Conservation (phyloP, 495 filamentous ascomycete species). For the Penicillium simplicissimum region DNA sequence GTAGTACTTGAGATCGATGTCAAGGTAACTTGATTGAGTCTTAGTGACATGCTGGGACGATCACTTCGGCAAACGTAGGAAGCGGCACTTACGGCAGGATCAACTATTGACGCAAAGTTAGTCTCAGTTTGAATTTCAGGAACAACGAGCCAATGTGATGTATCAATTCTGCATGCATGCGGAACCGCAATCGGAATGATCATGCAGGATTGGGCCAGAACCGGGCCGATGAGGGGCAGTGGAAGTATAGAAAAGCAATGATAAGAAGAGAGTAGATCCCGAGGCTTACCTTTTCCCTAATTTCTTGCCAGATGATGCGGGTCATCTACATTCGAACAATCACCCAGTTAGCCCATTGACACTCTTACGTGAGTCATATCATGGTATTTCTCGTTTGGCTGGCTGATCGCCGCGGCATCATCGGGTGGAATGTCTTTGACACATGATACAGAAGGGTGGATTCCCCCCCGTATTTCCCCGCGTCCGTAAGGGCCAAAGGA, state of each 20-base stretch:
- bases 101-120: slow-evolving; percentile 56
- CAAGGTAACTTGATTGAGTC: slow-evolving; percentile 64
- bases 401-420: slow-evolving; percentile 19
- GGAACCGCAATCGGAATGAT: slow-evolving; percentile 18
- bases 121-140: slow-evolving; percentile 11
- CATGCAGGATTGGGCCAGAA: slow-evolving; percentile 20
- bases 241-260: neutral
- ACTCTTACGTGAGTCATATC: neutral
- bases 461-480: slow-evolving; percentile 40
- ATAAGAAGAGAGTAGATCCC: slow-evolving; percentile 18
- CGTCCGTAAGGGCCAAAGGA: slow-evolving; percentile 26
- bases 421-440: slow-evolving; percentile 1
- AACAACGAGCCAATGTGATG: slow-evolving; percentile 11
- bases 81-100: slow-evolving; percentile 69
- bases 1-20: slow-evolving; percentile 99
- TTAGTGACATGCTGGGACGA: slow-evolving; percentile 20
- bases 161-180: slow-evolving; percentile 20
- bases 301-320: slow-evolving; percentile 96
- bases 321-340: slow-evolving; percentile 68
- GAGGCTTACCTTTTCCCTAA: slow-evolving; percentile 80
- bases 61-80: neutral
- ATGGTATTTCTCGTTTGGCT: neutral
- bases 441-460: neutral
- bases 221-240: slow-evolving; percentile 12
- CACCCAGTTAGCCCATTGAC: neutral